Conservation (phyloP, 108 stramenopile genomes). For the Nannochloropsis gaditana region DNA sequence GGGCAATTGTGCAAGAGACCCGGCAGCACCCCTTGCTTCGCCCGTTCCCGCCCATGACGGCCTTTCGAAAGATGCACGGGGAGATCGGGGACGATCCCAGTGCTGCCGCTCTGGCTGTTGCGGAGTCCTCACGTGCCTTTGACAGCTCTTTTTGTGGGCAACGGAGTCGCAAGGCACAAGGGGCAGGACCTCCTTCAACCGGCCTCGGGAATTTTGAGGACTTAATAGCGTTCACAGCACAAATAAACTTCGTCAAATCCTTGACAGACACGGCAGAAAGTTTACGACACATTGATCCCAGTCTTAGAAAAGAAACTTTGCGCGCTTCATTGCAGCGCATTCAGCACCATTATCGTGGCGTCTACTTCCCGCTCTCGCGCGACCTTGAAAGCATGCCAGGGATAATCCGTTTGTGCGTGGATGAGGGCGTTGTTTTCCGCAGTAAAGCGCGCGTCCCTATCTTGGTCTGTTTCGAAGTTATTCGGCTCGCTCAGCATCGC, state of each 20-base stretch:
- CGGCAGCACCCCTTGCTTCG: background rate
- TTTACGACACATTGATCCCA: background rate
- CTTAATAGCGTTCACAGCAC: constrained; percentile 11
- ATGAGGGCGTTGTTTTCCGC: background rate
- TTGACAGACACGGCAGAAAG: background rate
- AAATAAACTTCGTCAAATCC: background rate
- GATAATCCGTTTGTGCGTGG: constrained; percentile 1
- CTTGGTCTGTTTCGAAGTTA: background rate
- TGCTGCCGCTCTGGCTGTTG: background rate
- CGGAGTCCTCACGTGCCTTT: background rate
- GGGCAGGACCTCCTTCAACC: background rate
- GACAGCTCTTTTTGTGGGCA: background rate
- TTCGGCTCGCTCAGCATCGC: background rate
- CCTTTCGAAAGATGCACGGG: background rate
- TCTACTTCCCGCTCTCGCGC: background rate
- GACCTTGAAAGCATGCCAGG: constrained; percentile 19
- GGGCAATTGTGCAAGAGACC: background rate
- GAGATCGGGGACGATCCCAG: constrained; percentile 1
- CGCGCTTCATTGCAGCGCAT: background rate
- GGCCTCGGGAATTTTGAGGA: background rate
- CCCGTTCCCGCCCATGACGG: background rate
- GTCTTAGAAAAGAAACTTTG: background rate
- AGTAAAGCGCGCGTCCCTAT: background rate
- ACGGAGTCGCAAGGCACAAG: background rate
- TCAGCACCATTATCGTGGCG: background rate